Conservation (phyloP, 768 basidiomycete species). For the Mycena capillaripes region DNA sequence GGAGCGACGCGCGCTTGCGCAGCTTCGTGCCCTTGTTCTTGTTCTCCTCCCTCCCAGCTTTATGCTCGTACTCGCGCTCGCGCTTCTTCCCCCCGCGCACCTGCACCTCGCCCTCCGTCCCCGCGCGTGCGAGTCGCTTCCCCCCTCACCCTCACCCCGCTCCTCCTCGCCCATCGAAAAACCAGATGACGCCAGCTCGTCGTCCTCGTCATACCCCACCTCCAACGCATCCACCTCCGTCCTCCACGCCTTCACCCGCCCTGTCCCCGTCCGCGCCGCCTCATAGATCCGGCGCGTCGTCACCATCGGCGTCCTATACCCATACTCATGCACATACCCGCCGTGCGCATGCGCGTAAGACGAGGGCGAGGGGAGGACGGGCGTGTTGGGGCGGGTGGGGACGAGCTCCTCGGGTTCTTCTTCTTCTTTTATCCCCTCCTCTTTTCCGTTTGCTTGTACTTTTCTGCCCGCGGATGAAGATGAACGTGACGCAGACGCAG, state of each 20-base stretch:
- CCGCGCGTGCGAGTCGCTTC: conserved; percentile 9
- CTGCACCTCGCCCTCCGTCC: conserved; percentile 8
- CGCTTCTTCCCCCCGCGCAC: background rate
- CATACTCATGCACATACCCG: too few species aligned
- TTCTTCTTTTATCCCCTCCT: too few species aligned
- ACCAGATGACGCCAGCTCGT: background rate
- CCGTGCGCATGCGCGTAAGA: conserved; percentile 7
- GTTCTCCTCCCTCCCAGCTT: background rate
- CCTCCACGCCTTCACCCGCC: conserved; percentile 17
- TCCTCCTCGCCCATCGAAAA: background rate
- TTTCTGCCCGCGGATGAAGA: too few species aligned
- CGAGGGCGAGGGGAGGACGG: background rate
- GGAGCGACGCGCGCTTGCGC: conserved; percentile 28
- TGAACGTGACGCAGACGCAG: too few species aligned
- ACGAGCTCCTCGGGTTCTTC: background rate
- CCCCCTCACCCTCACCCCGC: background rate
- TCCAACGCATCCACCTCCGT: conserved; percentile 30
- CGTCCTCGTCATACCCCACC: background rate
- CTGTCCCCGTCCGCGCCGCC: conserved; percentile 26
- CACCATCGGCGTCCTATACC: conserved; percentile 30
- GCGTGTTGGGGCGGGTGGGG: conserved; percentile 12
- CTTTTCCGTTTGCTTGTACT: too few species aligned
- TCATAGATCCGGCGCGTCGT: conserved; percentile 37
- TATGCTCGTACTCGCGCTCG: too few species aligned
- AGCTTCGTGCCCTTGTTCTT: background rate